Evolutionary conservation across 2,329 filamentous ascomycete genomes (phyloP).

Genomic region (Talaromyces atroroseus): DNA sequence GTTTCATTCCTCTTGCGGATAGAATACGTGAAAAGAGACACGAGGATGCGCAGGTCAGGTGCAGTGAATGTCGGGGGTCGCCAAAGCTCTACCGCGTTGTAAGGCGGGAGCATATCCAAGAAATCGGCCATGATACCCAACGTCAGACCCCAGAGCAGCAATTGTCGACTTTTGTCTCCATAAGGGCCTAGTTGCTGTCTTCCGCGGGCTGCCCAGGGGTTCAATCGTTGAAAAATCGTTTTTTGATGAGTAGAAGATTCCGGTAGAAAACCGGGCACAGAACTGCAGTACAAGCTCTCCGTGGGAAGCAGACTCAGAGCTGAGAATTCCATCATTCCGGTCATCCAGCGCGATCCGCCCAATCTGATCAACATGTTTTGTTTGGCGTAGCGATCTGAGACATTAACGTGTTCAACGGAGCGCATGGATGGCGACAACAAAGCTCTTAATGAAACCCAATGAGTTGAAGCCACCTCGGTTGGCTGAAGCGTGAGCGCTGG

Average conservation of each 20-base stretch:
- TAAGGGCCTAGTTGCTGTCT: constrained; percentile 22
- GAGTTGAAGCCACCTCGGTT: constrained; percentile 61
- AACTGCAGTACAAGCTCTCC: constrained; percentile 54
- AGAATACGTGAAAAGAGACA: constrained; percentile 55
- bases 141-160: constrained; percentile 64
- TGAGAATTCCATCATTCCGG: constrained; percentile 64
- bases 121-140: constrained; percentile 64
- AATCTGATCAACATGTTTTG: constrained; percentile 51
- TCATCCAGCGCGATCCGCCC: constrained; percentile 50
- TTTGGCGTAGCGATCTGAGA: constrained; percentile 56
- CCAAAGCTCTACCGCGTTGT: constrained; percentile 58
- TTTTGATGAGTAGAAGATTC: constrained; percentile 17
- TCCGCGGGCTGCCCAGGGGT: constrained; percentile 23
- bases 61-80: constrained; percentile 64
- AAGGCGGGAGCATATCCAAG: constrained; percentile 60
- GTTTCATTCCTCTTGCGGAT: constrained; percentile 50
- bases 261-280: constrained; percentile 47
- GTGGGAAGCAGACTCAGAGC: constrained; percentile 59
- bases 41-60: constrained; percentile 54
- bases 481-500: constrained; percentile 60
- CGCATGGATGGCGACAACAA: constrained; percentile 57
- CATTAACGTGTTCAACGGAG: constrained; percentile 59
- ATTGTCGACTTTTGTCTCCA: constrained; percentile 37
- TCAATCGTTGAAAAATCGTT: constrained; percentile 22
- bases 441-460: constrained; percentile 62